Evolutionary conservation across 306 rosid species (phyloP), one percentile per base, ranked within the genome.

Genomic region (Glycyrrhiza uralensis): DNA sequence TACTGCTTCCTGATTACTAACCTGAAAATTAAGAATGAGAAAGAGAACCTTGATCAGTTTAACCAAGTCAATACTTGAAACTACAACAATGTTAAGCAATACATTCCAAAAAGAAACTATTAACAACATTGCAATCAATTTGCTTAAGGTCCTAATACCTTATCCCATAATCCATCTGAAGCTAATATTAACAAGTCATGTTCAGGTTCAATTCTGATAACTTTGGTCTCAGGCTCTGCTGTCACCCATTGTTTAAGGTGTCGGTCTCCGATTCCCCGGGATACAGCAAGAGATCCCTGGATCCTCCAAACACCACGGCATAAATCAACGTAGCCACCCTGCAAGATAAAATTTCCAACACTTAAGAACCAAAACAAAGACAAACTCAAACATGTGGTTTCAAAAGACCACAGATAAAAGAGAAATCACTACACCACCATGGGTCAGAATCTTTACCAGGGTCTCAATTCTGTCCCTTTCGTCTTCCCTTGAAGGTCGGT

Each of bases 81-180:
- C n/a, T n/a, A 49, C 6, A 66, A 56, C 3, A n/a, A 13, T 10
- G 14, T 28, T 17, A 15, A 23, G 10, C 9, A 39, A 44, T 15
- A 5, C 10, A 39, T 55, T 56, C 12, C 2, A 19, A 26, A 1
- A 36, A 26, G 13, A 71, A 14, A 69, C 28, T 11, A 13, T 0
- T n/a, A n/a, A 1, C 6, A 54, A 28, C 22, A 26, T 7, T 26
- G 33, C 15, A 65, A 15, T 62, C 22, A 17, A 74, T 47, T n/a
- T 55, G 72, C 23, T 45, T 26, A 66, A n/a, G n/a, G 56, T 52
- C 28, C 13, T 63, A n/a, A 26, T 82, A 93, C 97, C 91, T 85
- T 94, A 78, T 94, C 99, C 99, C 99, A 94, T 69, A 94, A 81
- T 57, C 99, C 99, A 20, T 94, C 99, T 0, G 99, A 94, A 72